Conservation (phyloP, 2,329 filamentous ascomycete genomes). For the Pseudogymnoascus sp. region DNA sequence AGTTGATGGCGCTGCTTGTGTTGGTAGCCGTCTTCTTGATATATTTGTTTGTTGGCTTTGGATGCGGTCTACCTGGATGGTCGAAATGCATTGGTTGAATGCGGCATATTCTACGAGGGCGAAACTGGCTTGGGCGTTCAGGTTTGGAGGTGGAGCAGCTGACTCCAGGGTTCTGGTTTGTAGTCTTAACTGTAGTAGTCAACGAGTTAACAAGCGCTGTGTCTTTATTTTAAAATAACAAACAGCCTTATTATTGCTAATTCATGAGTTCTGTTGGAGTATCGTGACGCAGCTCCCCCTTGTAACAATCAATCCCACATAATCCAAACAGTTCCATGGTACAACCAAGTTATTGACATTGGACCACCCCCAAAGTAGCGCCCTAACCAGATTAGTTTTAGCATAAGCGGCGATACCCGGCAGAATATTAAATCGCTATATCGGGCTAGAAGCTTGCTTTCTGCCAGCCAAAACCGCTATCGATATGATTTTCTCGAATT, state of each 20-base stretch:
- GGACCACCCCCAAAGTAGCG: neutral
- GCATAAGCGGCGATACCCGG: slow-evolving; percentile 1
- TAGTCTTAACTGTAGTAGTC: slow-evolving; percentile 4
- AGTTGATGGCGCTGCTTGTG: slow-evolving; percentile 73
- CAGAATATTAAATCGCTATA: neutral
- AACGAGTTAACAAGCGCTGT: neutral
- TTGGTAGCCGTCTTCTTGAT: slow-evolving; percentile 65
- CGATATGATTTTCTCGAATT: slow-evolving; percentile 4
- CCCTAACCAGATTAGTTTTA: neutral
- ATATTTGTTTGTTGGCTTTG: slow-evolving; percentile 64
- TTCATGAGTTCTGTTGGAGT: neutral
- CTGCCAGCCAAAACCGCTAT: slow-evolving; percentile 2
- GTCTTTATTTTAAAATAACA: neutral
- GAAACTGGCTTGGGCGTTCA: neutral
- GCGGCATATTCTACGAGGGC: neutral
- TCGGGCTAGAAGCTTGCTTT: slow-evolving; percentile 4
- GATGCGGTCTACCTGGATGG: slow-evolving; percentile 56
- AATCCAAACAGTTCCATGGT: neutral
- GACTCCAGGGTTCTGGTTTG: neutral
- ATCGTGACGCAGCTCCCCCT: neutral
- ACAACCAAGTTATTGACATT: neutral
- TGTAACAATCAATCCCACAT: neutral
- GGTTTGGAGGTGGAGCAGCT: slow-evolving; percentile 1
- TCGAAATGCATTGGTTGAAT: slow-evolving; percentile 24
- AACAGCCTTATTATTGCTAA: neutral